Percentiles rank a stretch among this genome's conserved stretches.
Evolutionary conservation across 768 basidiomycete genomes (phyloP).

Genomic region (Boletus barrowsii): DNA sequence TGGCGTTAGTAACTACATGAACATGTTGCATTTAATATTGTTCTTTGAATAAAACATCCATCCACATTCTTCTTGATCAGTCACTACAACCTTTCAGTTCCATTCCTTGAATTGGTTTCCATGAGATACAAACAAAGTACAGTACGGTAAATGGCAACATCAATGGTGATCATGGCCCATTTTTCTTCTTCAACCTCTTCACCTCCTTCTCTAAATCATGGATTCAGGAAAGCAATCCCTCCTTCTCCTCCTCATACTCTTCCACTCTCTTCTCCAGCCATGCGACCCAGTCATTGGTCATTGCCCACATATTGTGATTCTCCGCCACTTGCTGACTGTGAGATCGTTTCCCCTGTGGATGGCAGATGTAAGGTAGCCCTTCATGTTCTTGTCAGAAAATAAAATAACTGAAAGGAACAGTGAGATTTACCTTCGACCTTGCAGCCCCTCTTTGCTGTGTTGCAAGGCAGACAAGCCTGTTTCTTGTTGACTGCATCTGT

Average conservation of each 20-base stretch:
- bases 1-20: too few species aligned
- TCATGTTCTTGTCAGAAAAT: neutral
- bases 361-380: neutral
- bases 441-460: neutral
- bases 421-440: neutral
- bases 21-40: too few species aligned
- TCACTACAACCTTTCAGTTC: too few species aligned
- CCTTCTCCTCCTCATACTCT: neutral
- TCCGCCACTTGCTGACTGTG: neutral
- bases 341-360: neutral
- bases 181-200: neutral
- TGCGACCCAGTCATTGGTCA: neutral
- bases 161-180: neutral
- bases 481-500: neutral
- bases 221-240: neutral
- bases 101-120: too few species aligned
- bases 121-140: too few species aligned
- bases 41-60: too few species aligned
- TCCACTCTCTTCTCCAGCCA: neutral
- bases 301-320: accelerated
- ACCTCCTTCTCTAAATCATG: neutral
- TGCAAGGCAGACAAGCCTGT: neutral
- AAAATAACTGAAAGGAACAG: neutral
- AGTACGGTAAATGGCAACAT: too few species aligned
- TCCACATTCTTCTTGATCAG: too few species aligned